A percentile compares a stretch with the other conserved stretches of the same genome.
phyloP scores from a whole-genome alignment of 257 asterid genomes.

The Thymus quinquecostatus region DNA sequence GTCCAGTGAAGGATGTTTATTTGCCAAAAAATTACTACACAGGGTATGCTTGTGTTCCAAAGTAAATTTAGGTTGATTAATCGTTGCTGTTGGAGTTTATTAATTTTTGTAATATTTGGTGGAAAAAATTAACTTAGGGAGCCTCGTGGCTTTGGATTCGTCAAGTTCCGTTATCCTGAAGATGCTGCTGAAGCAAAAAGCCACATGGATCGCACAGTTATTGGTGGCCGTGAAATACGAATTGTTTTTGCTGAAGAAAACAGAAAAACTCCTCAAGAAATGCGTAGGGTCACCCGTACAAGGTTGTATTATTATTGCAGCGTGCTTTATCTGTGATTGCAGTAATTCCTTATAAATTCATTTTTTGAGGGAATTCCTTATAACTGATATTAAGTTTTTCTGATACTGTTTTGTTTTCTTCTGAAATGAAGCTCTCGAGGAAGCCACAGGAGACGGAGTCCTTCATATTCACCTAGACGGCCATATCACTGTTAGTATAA shows the following conservation, averaged over 20 bases:
- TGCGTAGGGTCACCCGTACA: constrained; percentile 61
- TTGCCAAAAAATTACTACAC: constrained; percentile 84
- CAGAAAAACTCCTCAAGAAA: constrained; percentile 91
- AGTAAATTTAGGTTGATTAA: not conserved
- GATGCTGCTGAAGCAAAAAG: constrained; percentile 95
- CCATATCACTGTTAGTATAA: constrained; percentile 45
- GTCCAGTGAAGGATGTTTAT: constrained; percentile 87
- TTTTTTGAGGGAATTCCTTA: too few relatives aligned
- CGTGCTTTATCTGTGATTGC: not conserved
- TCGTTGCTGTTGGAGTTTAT: not conserved
- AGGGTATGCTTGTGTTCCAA: constrained; percentile 51
- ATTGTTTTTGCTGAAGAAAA: constrained; percentile 94
- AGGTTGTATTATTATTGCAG: constrained; percentile 52
- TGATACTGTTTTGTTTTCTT: not conserved
- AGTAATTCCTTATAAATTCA: too few relatives aligned
- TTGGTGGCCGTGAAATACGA: constrained; percentile 96
- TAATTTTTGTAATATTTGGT: not conserved
- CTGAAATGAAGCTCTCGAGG: constrained; percentile 52
- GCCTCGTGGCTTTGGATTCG: constrained; percentile 97
- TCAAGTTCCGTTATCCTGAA: constrained; percentile 84
- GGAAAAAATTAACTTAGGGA: constrained; percentile 52
- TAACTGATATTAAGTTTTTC: not conserved
- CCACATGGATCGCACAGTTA: constrained; percentile 66
- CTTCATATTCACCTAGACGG: constrained; percentile 74
- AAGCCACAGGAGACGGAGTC: constrained; percentile 70